A percentile compares a stretch with the other conserved stretches of the same genome.
phyloP scores from a whole-genome alignment of 2,329 filamentous ascomycete genomes.

The Nemania bipapillata region DNA sequence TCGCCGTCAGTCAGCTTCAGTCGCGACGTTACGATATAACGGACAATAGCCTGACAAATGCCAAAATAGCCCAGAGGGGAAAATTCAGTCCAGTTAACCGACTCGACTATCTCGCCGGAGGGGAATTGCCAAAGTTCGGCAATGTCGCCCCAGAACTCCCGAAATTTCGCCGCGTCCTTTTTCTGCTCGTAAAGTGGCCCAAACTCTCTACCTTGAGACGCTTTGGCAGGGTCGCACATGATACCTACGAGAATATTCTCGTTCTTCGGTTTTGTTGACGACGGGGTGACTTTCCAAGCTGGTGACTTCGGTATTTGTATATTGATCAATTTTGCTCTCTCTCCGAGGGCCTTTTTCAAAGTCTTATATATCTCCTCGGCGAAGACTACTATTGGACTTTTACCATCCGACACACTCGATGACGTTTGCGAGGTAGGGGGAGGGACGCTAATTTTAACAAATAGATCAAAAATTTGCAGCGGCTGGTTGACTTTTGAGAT shows the following conservation, averaged over 20 bases:
- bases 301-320: constrained; percentile 57
- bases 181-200: constrained; percentile 88
- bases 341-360: constrained; percentile 76
- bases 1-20: constrained; percentile 69
- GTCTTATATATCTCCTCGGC: constrained; percentile 70
- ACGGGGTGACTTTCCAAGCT: constrained; percentile 61
- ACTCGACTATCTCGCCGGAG: constrained; percentile 92
- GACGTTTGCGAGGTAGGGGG: constrained; percentile 42
- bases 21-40: constrained; percentile 76
- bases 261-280: constrained; percentile 48
- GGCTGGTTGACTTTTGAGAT: constrained; percentile 70
- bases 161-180: constrained; percentile 81
- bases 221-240: constrained; percentile 76
- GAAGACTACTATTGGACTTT: constrained; percentile 59
- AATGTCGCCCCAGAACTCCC: constrained; percentile 93
- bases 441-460: constrained; percentile 52
- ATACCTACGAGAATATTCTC: constrained; percentile 71
- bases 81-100: constrained; percentile 81
- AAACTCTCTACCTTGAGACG: constrained; percentile 82
- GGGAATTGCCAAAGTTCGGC: constrained; percentile 93
- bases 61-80: constrained; percentile 62
- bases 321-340: constrained; percentile 76
- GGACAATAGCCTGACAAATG: constrained; percentile 82
- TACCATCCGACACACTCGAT: constrained; percentile 52
- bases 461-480: constrained; percentile 66